Evolutionary conservation across 2,329 filamentous ascomycete species (phyloP).

Genomic region (Diaporthe batatas): DNA sequence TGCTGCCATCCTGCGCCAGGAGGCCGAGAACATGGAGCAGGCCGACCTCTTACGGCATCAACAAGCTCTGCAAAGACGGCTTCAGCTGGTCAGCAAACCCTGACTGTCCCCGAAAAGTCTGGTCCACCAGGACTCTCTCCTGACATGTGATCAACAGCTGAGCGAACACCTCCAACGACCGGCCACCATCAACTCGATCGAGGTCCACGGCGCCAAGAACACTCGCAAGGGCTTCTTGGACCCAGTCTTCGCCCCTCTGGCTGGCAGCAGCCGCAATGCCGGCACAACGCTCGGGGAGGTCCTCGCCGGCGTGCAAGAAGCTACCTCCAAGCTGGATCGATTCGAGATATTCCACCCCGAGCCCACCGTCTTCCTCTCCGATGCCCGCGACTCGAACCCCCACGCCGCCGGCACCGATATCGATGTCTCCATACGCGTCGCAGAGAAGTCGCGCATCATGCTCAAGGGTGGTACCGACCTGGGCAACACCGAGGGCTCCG

Average conservation of each 20-base stretch:
- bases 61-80: slow-evolving; percentile 55
- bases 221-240: slow-evolving; percentile 89
- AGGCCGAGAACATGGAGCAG: slow-evolving; percentile 52
- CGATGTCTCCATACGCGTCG: slow-evolving; percentile 82
- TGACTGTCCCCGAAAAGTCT: background rate
- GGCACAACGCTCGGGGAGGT: slow-evolving; percentile 86
- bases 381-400: slow-evolving; percentile 76
- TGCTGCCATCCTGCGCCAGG: slow-evolving; percentile 54
- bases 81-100: slow-evolving; percentile 50
- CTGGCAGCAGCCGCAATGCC: slow-evolving; percentile 75
- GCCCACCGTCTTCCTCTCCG: slow-evolving; percentile 85
- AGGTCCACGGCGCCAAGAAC: slow-evolving; percentile 84
- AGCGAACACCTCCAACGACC: slow-evolving; percentile 87
- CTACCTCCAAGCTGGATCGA: slow-evolving; percentile 80
- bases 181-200: slow-evolving; percentile 87
- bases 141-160: slow-evolving; percentile 64
- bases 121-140: background rate
- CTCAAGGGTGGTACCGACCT: slow-evolving; percentile 96
- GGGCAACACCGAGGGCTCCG: slow-evolving; percentile 93
- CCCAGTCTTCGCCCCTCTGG: slow-evolving; percentile 81
- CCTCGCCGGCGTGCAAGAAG: slow-evolving; percentile 77
- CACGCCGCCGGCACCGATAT: slow-evolving; percentile 81
- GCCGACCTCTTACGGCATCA: slow-evolving; percentile 50
- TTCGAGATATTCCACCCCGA: slow-evolving; percentile 91
- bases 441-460: slow-evolving; percentile 85